Percentiles rank a stretch among this genome's conserved stretches.
phyloP scores from a whole-genome alignment of 352 stramenopile species.

The Phytophthora cactorum region DNA sequence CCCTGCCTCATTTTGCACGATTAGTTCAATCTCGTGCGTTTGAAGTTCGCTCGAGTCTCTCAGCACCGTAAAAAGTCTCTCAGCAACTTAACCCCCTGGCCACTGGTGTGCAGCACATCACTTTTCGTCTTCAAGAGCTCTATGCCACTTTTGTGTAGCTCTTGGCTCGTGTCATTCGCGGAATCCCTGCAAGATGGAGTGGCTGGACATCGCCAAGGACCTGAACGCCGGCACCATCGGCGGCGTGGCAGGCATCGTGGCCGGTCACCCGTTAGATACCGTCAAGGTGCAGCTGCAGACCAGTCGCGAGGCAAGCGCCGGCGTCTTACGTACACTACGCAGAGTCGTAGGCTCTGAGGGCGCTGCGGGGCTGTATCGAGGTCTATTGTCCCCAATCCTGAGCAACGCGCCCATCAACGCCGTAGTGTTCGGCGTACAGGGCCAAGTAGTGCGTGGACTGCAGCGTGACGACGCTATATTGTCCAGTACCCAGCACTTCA shows the following conservation, averaged over 20 bases:
- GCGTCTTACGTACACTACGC: slow-evolving; percentile 56
- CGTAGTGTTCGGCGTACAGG: slow-evolving; percentile 83
- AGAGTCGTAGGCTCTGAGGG: slow-evolving; percentile 67
- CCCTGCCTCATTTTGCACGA: background rate
- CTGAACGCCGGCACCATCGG: slow-evolving; percentile 85
- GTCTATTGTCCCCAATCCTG: slow-evolving; percentile 77
- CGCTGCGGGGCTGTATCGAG: slow-evolving; percentile 73
- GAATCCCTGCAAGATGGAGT: slow-evolving; percentile 59
- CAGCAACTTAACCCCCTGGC: slow-evolving; percentile 9
- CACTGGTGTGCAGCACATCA: background rate
- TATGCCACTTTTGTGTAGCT: slow-evolving; percentile 14
- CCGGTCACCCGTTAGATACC: slow-evolving; percentile 85
- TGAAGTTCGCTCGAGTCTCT: background rate
- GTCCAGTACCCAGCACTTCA: slow-evolving; percentile 53
- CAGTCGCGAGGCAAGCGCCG: slow-evolving; percentile 27
- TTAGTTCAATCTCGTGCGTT: slow-evolving; percentile 7
- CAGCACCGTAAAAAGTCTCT: slow-evolving; percentile 7
- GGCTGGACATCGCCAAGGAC: slow-evolving; percentile 84
- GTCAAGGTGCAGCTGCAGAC: slow-evolving; percentile 90
- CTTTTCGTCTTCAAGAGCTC: slow-evolving; percentile 19
- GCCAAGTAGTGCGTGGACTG: slow-evolving; percentile 54
- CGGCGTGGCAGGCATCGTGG: slow-evolving; percentile 77
- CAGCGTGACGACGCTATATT: slow-evolving; percentile 38
- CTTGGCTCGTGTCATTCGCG: slow-evolving; percentile 2
- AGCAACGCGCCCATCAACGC: slow-evolving; percentile 89